These are phyloP conservation scores for Saccharomycopsis selenospora DNA, from an alignment of 805 yeast species.

Conservation along the genomic window DNA sequence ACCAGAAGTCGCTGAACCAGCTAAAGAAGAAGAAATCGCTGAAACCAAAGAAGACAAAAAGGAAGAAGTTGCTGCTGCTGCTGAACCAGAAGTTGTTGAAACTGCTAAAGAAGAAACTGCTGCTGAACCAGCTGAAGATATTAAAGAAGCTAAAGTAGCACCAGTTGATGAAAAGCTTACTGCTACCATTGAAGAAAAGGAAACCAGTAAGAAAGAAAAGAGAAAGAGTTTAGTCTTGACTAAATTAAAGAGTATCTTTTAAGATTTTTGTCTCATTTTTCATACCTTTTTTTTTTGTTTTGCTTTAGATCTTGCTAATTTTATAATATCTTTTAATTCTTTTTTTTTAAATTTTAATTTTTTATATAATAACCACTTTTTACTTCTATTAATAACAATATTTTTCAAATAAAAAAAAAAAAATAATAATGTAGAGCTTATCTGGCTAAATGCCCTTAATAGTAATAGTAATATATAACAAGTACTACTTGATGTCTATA, in stretches of 20 bases:
- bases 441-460: too few species aligned
- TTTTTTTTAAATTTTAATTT: too few species aligned
- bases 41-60: conserved; percentile 1
- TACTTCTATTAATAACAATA: too few species aligned
- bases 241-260: conserved; percentile 36
- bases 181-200: conserved; percentile 17
- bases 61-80: conserved; percentile 22
- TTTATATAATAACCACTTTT: too few species aligned
- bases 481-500: too few species aligned
- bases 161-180: conserved; percentile 19
- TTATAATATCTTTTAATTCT: too few species aligned
- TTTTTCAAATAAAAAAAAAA: too few species aligned
- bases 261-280: conserved; percentile 23
- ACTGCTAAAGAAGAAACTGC: conserved; percentile 20
- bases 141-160: conserved; percentile 22
- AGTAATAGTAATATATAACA: too few species aligned
- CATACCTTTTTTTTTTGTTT: background rate
- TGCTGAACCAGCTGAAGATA: conserved; percentile 16
- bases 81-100: conserved; percentile 12
- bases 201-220: conserved; percentile 25
- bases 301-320: too few species aligned
- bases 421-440: too few species aligned
- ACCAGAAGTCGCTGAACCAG: conserved; percentile 15
- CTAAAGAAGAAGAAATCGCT: conserved; percentile 25
- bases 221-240: conserved; percentile 38